Base-by-base conservation (phyloP, 176 grass and related monocot species). In the Raddia distichophylla region DNA sequence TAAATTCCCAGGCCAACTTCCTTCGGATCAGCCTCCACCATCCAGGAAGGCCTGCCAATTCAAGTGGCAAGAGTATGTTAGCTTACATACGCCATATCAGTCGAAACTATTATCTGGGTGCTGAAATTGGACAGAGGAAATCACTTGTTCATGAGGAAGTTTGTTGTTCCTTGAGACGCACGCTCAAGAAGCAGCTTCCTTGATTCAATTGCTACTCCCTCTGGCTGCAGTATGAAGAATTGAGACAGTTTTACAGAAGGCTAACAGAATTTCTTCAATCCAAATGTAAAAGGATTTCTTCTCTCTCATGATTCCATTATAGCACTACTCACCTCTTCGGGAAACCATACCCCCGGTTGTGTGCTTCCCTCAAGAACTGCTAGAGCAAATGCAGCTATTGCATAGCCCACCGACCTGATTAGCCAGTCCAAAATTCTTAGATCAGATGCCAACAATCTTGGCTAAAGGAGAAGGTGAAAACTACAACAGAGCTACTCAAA, bases 1-100 rank as follows among this genome's bases (percentile, higher is more conserved):
- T 93, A 98, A 62, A 98, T 98, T 82, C 95, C 90, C 48, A 93
- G 43, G 13, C 85, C 87, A 52, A 95, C 51, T 84, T 98, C 95
- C 78, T 98, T 93, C 1, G 88, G 90, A 69, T 93, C 67, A 34
- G 90, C 91, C 83, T 97, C 94, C 65, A 97, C 85, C 94, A 97
- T 91, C 92, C 90, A 98, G 46, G 90, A 89, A 86, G 95, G 85
- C 82, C 95, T 91, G 90, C 18, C 18, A 78, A 68, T 85, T 22
- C 52, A 90, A 84, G 15, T 78, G 17, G 42, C 4, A 22, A n/a
- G 19, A 80, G 16, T 56, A 55, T 71, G 80, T 91, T 82, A 90
- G 37, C n/a, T 43, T 67, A 49, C 5, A 81, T 80, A 58, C 27
- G 44, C 35, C 64, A 55, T 54, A 73, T 52, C 17, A 69, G 42